phyloP scores from a whole-genome alignment of 1,284 basidiomycete genomes.

The Agroathelia rolfsii region DNA sequence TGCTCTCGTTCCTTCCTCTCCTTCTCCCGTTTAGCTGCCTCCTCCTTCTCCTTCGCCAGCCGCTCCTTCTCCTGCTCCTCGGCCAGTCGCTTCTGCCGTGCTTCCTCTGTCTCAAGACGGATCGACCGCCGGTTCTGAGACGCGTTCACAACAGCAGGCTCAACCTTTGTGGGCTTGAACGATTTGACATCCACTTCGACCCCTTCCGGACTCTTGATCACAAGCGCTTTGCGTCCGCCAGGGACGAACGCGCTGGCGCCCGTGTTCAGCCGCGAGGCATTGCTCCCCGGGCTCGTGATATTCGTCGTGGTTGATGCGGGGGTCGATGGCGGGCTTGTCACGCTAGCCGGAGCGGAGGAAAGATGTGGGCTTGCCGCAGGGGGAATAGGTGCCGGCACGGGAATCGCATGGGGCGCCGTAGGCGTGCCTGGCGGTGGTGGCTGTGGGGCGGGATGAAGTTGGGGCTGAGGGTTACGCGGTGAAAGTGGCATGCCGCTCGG shows the following conservation, averaged over 20 bases:
- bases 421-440: conserved; percentile 56
- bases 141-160: conserved; percentile 26
- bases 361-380: conserved; percentile 41
- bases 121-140: conserved; percentile 30
- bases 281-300: conserved; percentile 27
- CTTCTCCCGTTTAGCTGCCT: conserved; percentile 22
- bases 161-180: conserved; percentile 11
- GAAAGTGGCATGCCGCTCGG: conserved; percentile 44
- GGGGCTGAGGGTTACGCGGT: conserved; percentile 42
- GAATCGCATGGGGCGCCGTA: conserved; percentile 45
- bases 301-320: conserved; percentile 61
- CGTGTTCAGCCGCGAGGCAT: conserved; percentile 38
- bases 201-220: not conserved
- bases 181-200: not conserved
- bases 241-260: conserved; percentile 60
- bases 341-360: conserved; percentile 36
- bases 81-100: conserved; percentile 40
- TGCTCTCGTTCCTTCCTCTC: conserved; percentile 27
- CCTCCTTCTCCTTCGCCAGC: conserved; percentile 25
- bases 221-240: conserved; percentile 25
- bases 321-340: conserved; percentile 38
- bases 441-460: too few relatives aligned
- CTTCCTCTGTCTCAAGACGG: conserved; percentile 49
- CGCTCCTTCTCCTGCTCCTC: conserved; percentile 37
- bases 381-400: conserved; percentile 35